These are phyloP conservation scores for Sindora glabra DNA, from an alignment of 306 rosid genomes.

Conservation along the genomic window DNA sequence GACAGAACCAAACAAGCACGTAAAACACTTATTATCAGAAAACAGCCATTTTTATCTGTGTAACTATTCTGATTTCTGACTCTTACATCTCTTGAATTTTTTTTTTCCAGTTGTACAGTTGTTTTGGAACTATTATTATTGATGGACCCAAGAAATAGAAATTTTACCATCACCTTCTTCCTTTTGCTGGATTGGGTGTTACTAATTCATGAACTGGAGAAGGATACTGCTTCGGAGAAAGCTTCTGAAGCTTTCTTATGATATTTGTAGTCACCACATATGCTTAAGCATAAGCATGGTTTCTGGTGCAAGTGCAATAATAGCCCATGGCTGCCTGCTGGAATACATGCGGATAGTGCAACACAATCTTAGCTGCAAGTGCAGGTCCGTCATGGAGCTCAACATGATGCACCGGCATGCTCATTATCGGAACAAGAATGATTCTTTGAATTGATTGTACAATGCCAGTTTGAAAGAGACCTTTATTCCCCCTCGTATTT, in stretches of 20 bases:
- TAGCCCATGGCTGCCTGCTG: constrained; percentile 66
- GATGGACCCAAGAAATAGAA: constrained; percentile 18
- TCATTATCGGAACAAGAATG: constrained; percentile 43
- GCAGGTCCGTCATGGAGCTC: constrained; percentile 58
- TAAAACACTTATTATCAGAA: constrained; percentile 7
- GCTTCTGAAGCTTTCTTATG: constrained; percentile 49
- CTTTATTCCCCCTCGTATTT: constrained; percentile 11
- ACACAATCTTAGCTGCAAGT: constrained; percentile 49
- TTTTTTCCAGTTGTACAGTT: constrained; percentile 8
- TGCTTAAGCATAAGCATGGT: constrained; percentile 47
- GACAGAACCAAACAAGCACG: constrained; percentile 9
- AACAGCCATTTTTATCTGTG: background rate
- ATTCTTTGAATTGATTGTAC: constrained; percentile 31
- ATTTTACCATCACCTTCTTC: constrained; percentile 21
- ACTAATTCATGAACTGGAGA: constrained; percentile 13
- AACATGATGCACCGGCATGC: constrained; percentile 47
- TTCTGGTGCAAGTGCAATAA: constrained; percentile 53
- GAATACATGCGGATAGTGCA: constrained; percentile 44
- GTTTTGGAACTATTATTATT: constrained; percentile 13
- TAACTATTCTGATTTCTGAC: constrained; percentile 12
- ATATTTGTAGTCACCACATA: constrained; percentile 51
- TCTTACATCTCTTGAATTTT: background rate
- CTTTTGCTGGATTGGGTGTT: constrained; percentile 10
- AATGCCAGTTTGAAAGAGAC: constrained; percentile 42
- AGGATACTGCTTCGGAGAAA: constrained; percentile 31